Conservation (phyloP, 768 basidiomycete genomes). For the Dacryopinax primogenitus region DNA sequence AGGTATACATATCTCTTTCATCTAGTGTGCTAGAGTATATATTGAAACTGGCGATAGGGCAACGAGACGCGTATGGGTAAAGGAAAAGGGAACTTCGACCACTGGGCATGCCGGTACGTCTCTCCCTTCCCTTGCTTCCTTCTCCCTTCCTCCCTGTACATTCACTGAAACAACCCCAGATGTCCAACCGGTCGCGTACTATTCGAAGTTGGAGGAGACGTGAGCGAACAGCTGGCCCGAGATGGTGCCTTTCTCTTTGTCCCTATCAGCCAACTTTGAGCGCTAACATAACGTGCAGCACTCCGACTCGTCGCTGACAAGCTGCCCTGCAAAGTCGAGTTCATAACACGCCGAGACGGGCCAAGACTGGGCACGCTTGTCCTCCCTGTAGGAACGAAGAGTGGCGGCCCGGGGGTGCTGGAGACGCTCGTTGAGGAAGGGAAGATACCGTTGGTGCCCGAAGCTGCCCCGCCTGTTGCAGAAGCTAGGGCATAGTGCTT, state of each 20-base stretch:
- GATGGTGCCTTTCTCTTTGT: constrained; percentile 46
- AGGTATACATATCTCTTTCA: constrained; percentile 43
- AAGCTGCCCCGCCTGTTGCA: too few relatives aligned
- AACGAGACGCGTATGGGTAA: constrained; percentile 99
- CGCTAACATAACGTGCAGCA: constrained; percentile 36
- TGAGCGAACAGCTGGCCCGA: constrained; percentile 83
- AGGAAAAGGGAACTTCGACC: constrained; percentile 95
- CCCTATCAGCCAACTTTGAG: neutral
- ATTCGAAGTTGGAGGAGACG: constrained; percentile 82
- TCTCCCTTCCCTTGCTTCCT: neutral
- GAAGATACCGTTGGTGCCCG: neutral
- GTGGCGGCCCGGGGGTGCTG: neutral
- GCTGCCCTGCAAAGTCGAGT: constrained; percentile 78
- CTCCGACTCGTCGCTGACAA: constrained; percentile 79
- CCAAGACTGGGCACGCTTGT: constrained; percentile 58
- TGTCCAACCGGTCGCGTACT: constrained; percentile 81
- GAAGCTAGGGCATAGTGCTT: too few relatives aligned
- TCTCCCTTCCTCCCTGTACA: neutral
- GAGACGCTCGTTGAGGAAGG: neutral
- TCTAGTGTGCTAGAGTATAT: neutral
- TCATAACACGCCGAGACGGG: constrained; percentile 54
- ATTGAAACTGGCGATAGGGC: constrained; percentile 41
- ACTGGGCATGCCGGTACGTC: constrained; percentile 80
- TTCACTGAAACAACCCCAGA: constrained; percentile 30
- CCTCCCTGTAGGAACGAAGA: neutral